These are phyloP conservation scores for Skeletonema costatum DNA, from an alignment of 108 stramenopile species.

Conservation along the genomic window DNA sequence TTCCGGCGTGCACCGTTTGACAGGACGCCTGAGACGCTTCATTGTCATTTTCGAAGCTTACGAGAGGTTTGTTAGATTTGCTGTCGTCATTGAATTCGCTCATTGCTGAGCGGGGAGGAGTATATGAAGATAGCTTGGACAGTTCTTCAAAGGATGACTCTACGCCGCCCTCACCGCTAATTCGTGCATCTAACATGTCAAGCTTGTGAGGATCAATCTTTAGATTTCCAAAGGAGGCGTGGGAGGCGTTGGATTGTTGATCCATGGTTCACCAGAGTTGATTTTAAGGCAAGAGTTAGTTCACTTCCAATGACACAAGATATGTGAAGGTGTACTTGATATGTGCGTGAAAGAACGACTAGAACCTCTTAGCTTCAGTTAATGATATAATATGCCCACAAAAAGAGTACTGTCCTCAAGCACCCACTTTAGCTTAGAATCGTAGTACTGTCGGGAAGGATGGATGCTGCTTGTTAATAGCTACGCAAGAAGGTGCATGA, in stretches of 20 bases:
- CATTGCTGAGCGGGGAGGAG: conserved; percentile 9
- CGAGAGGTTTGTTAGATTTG: not conserved
- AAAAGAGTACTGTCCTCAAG: not conserved
- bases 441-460: too few species aligned
- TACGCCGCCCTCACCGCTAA: conserved; percentile 5
- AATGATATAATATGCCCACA: not conserved
- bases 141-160: not conserved
- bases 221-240: not conserved
- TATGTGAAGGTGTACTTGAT: not conserved
- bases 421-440: not conserved
- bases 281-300: not conserved
- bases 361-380: not conserved
- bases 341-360: not conserved
- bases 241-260: not conserved
- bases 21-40: conserved; percentile 28
- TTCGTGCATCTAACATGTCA: conserved; percentile 1
- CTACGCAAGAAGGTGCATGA: not conserved
- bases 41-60: conserved; percentile 1
- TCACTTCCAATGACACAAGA: not conserved
- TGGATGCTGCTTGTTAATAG: too few species aligned
- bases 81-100: not conserved
- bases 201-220: conserved; percentile 10
- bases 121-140: not conserved
- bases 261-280: not conserved
- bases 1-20: conserved; percentile 24